Evolutionary conservation across 2,329 filamentous ascomycete genomes (phyloP), one percentile per base, ranked within the genome.

Genomic region (Trichoderma cornu-damae): DNA sequence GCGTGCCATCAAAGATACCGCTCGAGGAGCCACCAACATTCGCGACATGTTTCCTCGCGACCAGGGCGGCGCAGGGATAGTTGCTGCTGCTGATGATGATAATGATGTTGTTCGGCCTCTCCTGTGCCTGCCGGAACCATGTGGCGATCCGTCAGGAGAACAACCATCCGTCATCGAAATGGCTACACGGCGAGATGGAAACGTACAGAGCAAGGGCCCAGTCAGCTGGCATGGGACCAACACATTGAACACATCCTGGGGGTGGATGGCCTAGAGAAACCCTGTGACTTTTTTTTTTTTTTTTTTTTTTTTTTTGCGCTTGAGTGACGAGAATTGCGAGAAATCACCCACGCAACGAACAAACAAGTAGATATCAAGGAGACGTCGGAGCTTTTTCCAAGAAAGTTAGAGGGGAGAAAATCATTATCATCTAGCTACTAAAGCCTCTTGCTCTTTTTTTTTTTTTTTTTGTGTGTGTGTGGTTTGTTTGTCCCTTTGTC

Each of bases 381-480:
- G 8, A n/a, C 9, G 18, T 8, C n/a, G 3, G 12, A 43, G 18
- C 7, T 20, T 32, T 42, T 43, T 30, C 6, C 12, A 59, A 49
- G 47, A 60, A 30, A 66, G 61, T 68, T 77, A 80, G 82, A 80
- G 75, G 79, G 79, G 77, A 80, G 82, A 77, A 73, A 78, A 72
- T 72, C 73, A 80, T 81, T 82, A 79, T 75, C 68, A 71, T 74
- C 71, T 77, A 77, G 63, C 54, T 57, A 57, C 35, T 70, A 68
- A 72, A 70, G 65, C 73, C 18, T 43, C 72, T 70, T 68, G n/a
- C 73, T 37, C n/a, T 49, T n/a, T 42, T 70, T 55, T 55, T 46
- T 55, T 47, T 26, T 46, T 9, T 12, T 8, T 54, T 46, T 55
- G 22, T 46, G n/a, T n/a, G n/a, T n/a, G n/a, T n/a, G n/a, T n/a